Base-by-base conservation (phyloP, 2,329 filamentous ascomycete species). In the Rhytidhysteron rufulum region DNA sequence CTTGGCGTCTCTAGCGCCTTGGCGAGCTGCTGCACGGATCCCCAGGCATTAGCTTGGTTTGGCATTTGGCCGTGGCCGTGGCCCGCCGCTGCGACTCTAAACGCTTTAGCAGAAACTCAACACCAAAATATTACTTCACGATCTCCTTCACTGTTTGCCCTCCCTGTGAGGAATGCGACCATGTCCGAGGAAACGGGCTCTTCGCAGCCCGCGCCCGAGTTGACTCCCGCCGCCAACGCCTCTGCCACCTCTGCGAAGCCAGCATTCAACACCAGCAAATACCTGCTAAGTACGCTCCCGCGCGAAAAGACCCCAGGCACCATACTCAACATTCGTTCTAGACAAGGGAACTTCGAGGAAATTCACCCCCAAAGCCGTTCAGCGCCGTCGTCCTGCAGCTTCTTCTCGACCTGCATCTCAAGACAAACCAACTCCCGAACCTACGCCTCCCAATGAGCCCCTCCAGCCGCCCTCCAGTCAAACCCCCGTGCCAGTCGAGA, bases 281-380 rank as follows among this genome's bases (percentile, higher is more conserved):
- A 47, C 53, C 25, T 32, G 5, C 51, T 50, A 4, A 55, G 54
- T 49, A 41, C 53, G 56, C 30, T 62, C 58, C n/a, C n/a, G n/a
- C n/a, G n/a, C n/a, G n/a, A n/a, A n/a, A n/a, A n/a, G n/a, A n/a
- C n/a, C n/a, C n/a, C n/a, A n/a, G n/a, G n/a, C n/a, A n/a, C n/a
- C n/a, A n/a, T 27, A 27, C 24, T 27, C 24, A 27, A 15, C 27
- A 8, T 32, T 32, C 17, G 42, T 21, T 19, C 2, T 34, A 58
- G 55, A 63, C 62, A 66, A 68, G 45, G 66, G 66, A 41, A 65
- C 68, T 15, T 67, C 67, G 55, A 73, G 70, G 51, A 71, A 70
- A 51, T 67, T 72, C 43, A 70, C 68, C 4, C 72, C 73, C 29
- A 75, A 74, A 49, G 68, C 63, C 34, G 60, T 65, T 21, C 62